Conservation (phyloP, 225 moss, liverwort and hornwort genomes). For the Bryum argenteum region DNA sequence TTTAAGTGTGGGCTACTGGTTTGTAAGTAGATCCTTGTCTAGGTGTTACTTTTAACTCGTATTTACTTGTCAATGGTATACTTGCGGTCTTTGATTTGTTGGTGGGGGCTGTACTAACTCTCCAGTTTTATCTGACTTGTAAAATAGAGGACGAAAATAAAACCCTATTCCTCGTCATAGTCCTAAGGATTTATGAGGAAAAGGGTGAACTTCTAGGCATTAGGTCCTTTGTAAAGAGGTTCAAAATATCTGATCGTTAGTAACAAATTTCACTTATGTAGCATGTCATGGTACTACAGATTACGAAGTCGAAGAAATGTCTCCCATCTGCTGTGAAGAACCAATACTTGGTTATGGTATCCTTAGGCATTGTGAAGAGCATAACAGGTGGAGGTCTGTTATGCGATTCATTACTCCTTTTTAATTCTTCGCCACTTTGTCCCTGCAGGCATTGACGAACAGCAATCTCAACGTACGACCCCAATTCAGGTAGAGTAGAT, state of each 20-base stretch:
- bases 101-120: neutral
- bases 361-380: too few species aligned
- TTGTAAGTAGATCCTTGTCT: constrained; percentile 4
- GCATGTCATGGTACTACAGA: neutral
- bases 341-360: too few species aligned
- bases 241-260: neutral
- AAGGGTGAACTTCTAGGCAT: neutral
- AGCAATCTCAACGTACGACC: neutral
- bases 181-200: neutral
- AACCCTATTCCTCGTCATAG: neutral
- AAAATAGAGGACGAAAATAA: neutral
- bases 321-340: too few species aligned
- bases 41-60: neutral
- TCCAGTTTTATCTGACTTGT: constrained; percentile 4
- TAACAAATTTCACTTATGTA: neutral
- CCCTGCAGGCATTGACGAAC: neutral
- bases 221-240: neutral
- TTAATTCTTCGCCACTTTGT: neutral
- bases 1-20: neutral
- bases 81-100: neutral
- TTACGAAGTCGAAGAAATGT: too few species aligned
- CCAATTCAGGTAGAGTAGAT: too few species aligned
- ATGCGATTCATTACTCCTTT: neutral
- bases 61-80: neutral
- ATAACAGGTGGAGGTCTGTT: too few species aligned